A percentile compares a stretch with the other conserved stretches of the same genome.
phyloP scores from a whole-genome alignment of 345 rosid species.

The Brassica cretica region DNA sequence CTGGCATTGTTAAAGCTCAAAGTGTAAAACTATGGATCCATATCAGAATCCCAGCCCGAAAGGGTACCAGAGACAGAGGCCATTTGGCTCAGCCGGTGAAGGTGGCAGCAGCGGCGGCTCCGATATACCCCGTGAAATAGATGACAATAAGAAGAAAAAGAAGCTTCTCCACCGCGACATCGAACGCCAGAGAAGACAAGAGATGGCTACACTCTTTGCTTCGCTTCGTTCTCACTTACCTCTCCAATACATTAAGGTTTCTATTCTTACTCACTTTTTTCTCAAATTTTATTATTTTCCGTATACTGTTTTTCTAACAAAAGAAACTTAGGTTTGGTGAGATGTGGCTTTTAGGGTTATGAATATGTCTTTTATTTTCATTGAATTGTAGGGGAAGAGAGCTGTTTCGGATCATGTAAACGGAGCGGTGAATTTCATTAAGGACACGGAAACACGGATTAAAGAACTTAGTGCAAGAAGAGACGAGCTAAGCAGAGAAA shows the following conservation, averaged over 20 bases:
- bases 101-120: slow-evolving; percentile 34
- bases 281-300: neutral
- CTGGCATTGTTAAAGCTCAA: slow-evolving; percentile 31
- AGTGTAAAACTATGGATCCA: slow-evolving; percentile 38
- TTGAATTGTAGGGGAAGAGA: slow-evolving; percentile 47
- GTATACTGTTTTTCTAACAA: neutral
- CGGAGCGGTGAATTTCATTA: slow-evolving; percentile 48
- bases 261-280: neutral
- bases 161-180: slow-evolving; percentile 43
- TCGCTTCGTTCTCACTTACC: slow-evolving; percentile 44
- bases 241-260: slow-evolving; percentile 43
- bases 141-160: slow-evolving; percentile 34
- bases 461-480: slow-evolving; percentile 36
- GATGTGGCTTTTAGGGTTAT: slow-evolving; percentile 33
- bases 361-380: neutral
- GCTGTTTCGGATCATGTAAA: slow-evolving; percentile 53
- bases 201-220: slow-evolving; percentile 43
- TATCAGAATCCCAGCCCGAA: slow-evolving; percentile 12
- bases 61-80: slow-evolving; percentile 29
- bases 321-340: slow-evolving; percentile 23
- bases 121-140: slow-evolving; percentile 10
- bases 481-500: slow-evolving; percentile 38
- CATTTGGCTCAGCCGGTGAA: slow-evolving; percentile 16
- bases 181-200: slow-evolving; percentile 48
- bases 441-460: slow-evolving; percentile 42